Evolutionary conservation across 306 rosid genomes (phyloP).

Genomic region (Quercus alba): DNA sequence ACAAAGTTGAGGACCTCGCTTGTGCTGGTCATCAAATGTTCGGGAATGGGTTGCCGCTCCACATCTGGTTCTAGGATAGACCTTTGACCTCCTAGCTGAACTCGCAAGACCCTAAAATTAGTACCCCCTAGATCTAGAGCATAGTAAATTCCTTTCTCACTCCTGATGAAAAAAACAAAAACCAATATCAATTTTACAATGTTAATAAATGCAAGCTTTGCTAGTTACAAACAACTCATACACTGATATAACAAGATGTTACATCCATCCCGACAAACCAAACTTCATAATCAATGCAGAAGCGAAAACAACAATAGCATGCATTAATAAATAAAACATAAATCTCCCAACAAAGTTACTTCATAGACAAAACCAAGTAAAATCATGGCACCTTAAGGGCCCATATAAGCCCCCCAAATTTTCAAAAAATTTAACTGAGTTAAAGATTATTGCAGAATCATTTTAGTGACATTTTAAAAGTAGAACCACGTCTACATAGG

Average conservation of each 20-base stretch:
- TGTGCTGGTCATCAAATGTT: slow-evolving; percentile 65
- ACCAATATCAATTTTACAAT: background rate
- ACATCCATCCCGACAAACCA: background rate
- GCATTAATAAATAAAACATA: background rate
- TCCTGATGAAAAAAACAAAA: slow-evolving; percentile 38
- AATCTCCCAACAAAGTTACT: background rate
- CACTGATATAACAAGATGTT: background rate
- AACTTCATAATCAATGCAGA: background rate
- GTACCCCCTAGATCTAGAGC: slow-evolving; percentile 93
- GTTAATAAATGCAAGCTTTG: slow-evolving; percentile 8
- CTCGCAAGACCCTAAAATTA: slow-evolving; percentile 82
- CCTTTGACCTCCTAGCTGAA: slow-evolving; percentile 62
- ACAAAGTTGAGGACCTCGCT: slow-evolving; percentile 52
- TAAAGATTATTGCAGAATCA: background rate
- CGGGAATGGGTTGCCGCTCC: slow-evolving; percentile 67
- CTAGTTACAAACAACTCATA: background rate
- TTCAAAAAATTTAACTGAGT: background rate
- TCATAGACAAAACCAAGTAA: background rate
- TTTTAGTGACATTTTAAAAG: background rate
- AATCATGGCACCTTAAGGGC: background rate
- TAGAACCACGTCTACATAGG: background rate
- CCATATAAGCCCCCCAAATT: background rate
- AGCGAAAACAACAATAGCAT: background rate
- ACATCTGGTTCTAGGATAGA: slow-evolving; percentile 55
- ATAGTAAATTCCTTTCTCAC: slow-evolving; percentile 76